These are phyloP conservation scores for Penicillium nucicola DNA, from an alignment of 495 filamentous ascomycete species.

Conservation along the genomic window DNA sequence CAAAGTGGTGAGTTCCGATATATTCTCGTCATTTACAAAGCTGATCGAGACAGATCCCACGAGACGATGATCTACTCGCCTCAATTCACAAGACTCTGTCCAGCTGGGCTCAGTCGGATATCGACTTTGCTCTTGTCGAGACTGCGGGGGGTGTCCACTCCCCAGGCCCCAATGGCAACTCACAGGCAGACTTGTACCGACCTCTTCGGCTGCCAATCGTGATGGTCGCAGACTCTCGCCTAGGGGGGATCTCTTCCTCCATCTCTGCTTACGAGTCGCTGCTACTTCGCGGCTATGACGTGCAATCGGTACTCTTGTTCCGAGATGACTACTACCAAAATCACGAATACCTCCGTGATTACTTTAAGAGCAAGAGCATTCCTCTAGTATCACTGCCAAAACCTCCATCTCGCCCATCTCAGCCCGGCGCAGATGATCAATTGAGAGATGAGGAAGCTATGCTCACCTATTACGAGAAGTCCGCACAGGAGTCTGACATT, in stretches of 20 bases:
- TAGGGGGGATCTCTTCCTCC: conserved; percentile 72
- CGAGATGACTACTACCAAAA: conserved; percentile 60
- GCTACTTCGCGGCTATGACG: conserved; percentile 68
- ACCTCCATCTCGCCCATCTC: conserved; percentile 44
- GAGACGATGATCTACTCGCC: conserved; percentile 46
- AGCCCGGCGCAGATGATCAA: conserved; percentile 25
- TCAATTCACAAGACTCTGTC: conserved; percentile 45
- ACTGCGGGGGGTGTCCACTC: conserved; percentile 77
- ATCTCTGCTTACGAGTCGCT: conserved; percentile 76
- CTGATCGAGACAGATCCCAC: conserved; percentile 31
- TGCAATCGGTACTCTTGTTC: conserved; percentile 64
- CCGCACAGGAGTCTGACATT: conserved; percentile 34
- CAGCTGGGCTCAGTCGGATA: conserved; percentile 33
- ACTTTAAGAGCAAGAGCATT: conserved; percentile 59
- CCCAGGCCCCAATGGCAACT: conserved; percentile 67
- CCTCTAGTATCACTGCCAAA: conserved; percentile 48
- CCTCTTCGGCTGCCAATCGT: conserved; percentile 69
- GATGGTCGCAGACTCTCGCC: conserved; percentile 64
- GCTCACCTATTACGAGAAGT: conserved; percentile 53
- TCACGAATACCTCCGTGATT: conserved; percentile 57
- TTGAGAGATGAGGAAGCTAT: conserved; percentile 52
- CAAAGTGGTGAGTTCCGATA: conserved; percentile 20
- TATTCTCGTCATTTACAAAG: neutral
- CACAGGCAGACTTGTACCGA: conserved; percentile 71
- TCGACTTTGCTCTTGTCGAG: conserved; percentile 59